phyloP scores from a whole-genome alignment of 257 asterid genomes.

The Solanum infundibuliforme region DNA sequence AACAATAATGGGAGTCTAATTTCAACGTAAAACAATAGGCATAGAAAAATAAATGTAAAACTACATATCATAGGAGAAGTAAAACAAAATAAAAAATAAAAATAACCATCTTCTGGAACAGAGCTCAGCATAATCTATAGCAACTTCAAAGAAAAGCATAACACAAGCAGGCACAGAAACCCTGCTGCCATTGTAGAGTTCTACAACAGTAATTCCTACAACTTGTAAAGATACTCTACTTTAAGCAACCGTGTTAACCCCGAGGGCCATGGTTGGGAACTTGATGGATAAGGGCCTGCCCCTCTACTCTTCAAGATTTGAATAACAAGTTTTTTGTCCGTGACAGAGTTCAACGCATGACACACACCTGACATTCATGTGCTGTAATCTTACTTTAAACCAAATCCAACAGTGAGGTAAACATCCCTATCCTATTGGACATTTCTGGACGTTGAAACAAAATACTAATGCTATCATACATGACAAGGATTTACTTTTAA shows the following conservation, averaged over 20 bases:
- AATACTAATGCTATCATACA: neutral
- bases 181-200: too few species aligned
- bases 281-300: too few species aligned
- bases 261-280: too few species aligned
- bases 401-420: neutral
- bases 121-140: neutral
- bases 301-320: too few species aligned
- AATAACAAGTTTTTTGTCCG: too few species aligned
- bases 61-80: neutral
- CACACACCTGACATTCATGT: too few species aligned
- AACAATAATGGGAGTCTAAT: neutral
- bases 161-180: neutral
- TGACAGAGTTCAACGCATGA: too few species aligned
- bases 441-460: neutral
- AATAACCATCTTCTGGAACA: neutral
- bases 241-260: too few species aligned
- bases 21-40: neutral
- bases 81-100: too few species aligned
- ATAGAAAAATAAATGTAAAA: neutral
- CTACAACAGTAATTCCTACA: too few species aligned
- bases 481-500: neutral
- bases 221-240: too few species aligned
- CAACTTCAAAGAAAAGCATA: neutral
- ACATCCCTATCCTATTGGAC: neutral
- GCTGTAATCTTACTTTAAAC: too few species aligned